Evolutionary conservation across 1,284 basidiomycete species (phyloP), one percentile per base, ranked within the genome.

Genomic region (Cerioporus squamosus): DNA sequence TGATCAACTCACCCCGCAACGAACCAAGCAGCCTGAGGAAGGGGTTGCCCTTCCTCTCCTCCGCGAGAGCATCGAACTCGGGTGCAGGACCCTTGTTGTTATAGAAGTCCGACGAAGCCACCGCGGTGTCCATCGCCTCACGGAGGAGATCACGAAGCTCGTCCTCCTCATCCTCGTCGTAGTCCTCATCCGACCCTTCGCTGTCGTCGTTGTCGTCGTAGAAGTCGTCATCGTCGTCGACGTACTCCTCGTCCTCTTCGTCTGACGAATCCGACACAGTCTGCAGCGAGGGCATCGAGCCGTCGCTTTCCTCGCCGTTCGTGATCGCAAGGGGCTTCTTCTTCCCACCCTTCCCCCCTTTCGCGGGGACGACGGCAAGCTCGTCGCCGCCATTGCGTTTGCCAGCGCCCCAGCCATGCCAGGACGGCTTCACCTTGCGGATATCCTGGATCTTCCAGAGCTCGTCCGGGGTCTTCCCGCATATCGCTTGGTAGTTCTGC

Each of bases 1-100:
- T n/a, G n/a, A 18, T 14, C 26, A 42, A 66, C 72, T 40, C 64
- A 86, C 90, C 91, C 82, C 86, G 79, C 54, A 93, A 69, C 15
- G 86, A 86, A 20, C 85, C 85, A 60, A 93, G 74, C 36, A 91
- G 70, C 70, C 86, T 90, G 67, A 91, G 70, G 70, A 93, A 90
- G 0, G 90, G 87, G 65, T 92, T 93, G 15, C 78, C 81, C 69
- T 85, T 86, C 53, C 79, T 76, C 53, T 84, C 83, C 51, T 85
- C 81, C 15, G 75, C 70, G 12, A 79, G 62, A 2, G 79, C 72
- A 39, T 81, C 76, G 39, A 76, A 75, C 31, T 76, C 79, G 8
- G 76, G 70, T 14, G 76, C 73, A 5, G 74, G 69, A 22, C 76
- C 70, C 12, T 74, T 74, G 22, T 73, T 70, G 64, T 84, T 79